These are phyloP conservation scores for Diatrype stigma DNA, from an alignment of 2,329 filamentous ascomycete genomes.

Conservation along the genomic window DNA sequence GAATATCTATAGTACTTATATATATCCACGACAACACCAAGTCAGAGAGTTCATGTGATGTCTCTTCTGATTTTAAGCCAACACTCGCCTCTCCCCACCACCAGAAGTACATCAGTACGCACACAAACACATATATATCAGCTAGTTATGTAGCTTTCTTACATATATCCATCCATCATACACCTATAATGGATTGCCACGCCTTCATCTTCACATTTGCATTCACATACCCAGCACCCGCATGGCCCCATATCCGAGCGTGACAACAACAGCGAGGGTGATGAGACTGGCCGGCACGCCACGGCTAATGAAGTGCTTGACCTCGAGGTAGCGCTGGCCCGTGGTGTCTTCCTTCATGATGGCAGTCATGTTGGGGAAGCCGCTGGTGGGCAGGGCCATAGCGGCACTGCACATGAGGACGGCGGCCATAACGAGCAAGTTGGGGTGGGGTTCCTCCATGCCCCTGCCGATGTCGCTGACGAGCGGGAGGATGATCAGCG, in stretches of 20 bases:
- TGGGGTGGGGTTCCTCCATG: constrained; percentile 89
- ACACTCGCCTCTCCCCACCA: too few relatives aligned
- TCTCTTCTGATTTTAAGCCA: too few relatives aligned
- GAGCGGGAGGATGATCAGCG: constrained; percentile 87
- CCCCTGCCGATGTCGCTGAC: constrained; percentile 78
- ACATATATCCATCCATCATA: too few relatives aligned
- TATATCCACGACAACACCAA: too few relatives aligned
- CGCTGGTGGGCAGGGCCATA: constrained; percentile 92
- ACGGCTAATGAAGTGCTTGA: constrained; percentile 92
- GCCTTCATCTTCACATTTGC: not conserved
- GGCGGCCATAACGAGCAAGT: constrained; percentile 89
- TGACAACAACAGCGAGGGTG: constrained; percentile 76
- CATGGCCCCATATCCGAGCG: constrained; percentile 90
- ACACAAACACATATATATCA: too few relatives aligned
- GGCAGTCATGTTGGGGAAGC: constrained; percentile 99
- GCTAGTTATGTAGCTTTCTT: too few relatives aligned
- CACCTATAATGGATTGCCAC: not conserved
- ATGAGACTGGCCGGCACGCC: constrained; percentile 84
- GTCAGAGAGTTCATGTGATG: too few relatives aligned
- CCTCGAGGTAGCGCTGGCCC: constrained; percentile 84
- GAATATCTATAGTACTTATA: too few relatives aligned
- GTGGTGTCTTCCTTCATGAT: constrained; percentile 99
- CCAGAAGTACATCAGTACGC: too few relatives aligned
- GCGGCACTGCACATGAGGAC: constrained; percentile 97
- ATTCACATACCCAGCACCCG: constrained; percentile 43